Base-by-base conservation (phyloP, 495 filamentous ascomycete genomes). In the Penicillium dipodomyicola region DNA sequence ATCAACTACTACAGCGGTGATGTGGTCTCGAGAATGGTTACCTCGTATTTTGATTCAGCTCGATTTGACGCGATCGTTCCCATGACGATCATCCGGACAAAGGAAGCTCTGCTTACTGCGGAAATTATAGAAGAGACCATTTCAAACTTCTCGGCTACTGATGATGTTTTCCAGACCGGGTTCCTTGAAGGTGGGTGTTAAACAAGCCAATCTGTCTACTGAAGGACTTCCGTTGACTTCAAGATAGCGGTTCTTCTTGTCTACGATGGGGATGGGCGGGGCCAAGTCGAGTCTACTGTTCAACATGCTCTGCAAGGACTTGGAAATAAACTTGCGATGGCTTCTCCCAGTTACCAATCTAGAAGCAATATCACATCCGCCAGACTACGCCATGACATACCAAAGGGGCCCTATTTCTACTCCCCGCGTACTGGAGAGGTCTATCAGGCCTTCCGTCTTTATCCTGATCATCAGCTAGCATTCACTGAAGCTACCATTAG, bases 351-450 rank as follows among this genome's bases (percentile, higher is more conserved):
- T 46, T 63, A 57, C 39, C 22, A 35, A 15, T 44, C 33, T 49
- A 51, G 9, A 17, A 33, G 1, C 15, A 57, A 27, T 42, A 49
- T 57, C 4, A 51, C 48, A 2, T 32, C 44, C 1, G 50, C 58
- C 5, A 52, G 43, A 8, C 22, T 61, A 1, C 58, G 25, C 11
- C 23, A 51, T 1, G 56, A 58, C 9, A 54, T 82, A 15, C 74
- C 77, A 0, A 61, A 65, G 0, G 80, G 80, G 0, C 80, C 79
- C 0, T 82, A 81, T 61, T 80, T 82, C 59, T 52, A 77, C 12
- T 71, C 76, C 14, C 50, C 65, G 1, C 46, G 59, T 1, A 75
- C 73, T 7, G 75, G 75, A 5, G 53, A 67, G 6, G 46, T 78
- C 17, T 73, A 70, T 43, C 65, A 67, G 1, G 74, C 74, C 11